Base-by-base conservation (phyloP, 169 alveolate genomes). In the Ichthyophthirius multifiliis region DNA sequence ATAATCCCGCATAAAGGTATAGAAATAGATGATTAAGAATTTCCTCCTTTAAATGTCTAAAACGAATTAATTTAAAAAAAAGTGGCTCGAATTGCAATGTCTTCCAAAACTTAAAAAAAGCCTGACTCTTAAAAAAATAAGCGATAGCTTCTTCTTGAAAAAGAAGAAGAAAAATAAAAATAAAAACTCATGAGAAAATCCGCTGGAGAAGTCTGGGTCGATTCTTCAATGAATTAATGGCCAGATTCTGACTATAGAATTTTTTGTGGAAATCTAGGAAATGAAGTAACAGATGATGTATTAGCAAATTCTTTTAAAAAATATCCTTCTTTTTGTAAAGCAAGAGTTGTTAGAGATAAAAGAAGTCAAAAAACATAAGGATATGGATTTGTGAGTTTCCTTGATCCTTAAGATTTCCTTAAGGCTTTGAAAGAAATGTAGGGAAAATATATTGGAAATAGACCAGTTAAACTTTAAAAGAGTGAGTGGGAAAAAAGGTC, bases 241-340 rank as follows among this genome's bases (percentile, higher is more conserved):
- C 97, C 98, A 3, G 98, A 96, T 75, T 96, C 97, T 84, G 99
- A 98, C 85, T 97, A 93, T 91, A 93, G 99, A 82, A 93, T 98
- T 20, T 98, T 98, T 84, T 95, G 98, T 78, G 99, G 99, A 12
- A 98, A 98, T 90, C 84, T 98, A 64, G 99, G 99, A 12, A 97
- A 97, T 78, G 99, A 98, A 81, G 99, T 98, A 16, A 96, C 97
- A 35, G 99, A 97, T 65, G 99, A 98, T 62, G 93, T 96, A n/a
- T 90, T 98, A 64, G 96, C 99, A 16, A 97, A 95, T 80, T 98
- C 99, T 0, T 98, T 98, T 84, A 95, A 97, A 73, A 97, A 97
- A 86, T 98, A 97, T 86, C 93, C 94, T 16, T 95, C 99, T 30
- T 96, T 98, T 88, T 97, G 90, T n/a, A 94, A 94, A 87, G 91